These are phyloP conservation scores for Cyberlindnera xylosilytica DNA, from an alignment of 805 yeast species.

Conservation along the genomic window DNA sequence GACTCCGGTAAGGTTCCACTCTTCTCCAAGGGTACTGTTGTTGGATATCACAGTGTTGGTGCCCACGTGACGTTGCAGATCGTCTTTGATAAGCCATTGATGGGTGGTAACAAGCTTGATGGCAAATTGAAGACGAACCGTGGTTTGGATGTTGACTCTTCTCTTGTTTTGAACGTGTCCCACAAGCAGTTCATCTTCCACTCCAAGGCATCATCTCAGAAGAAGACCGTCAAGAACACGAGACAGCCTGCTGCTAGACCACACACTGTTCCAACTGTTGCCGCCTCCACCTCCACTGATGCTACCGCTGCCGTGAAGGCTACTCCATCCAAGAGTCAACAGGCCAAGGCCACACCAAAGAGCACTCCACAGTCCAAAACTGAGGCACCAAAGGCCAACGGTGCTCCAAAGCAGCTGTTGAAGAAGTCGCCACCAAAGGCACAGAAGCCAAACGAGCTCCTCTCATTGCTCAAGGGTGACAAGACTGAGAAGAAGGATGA, in stretches of 20 bases:
- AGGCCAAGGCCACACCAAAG: slow-evolving; percentile 18
- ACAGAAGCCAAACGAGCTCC: slow-evolving; percentile 38
- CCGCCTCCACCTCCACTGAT: background rate
- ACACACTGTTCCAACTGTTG: background rate
- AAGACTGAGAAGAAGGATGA: slow-evolving; percentile 23
- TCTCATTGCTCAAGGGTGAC: slow-evolving; percentile 41
- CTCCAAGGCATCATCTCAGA: slow-evolving; percentile 53
- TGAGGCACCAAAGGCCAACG: slow-evolving; percentile 14
- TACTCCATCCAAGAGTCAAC: slow-evolving; percentile 23
- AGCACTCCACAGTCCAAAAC: too few relatives aligned
- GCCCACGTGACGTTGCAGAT: slow-evolving; percentile 61
- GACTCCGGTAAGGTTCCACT: slow-evolving; percentile 87
- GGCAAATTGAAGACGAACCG: slow-evolving; percentile 76
- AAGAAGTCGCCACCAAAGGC: slow-evolving; percentile 1
- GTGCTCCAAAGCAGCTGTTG: slow-evolving; percentile 7
- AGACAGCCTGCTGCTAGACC: slow-evolving; percentile 24
- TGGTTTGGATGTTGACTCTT: slow-evolving; percentile 80
- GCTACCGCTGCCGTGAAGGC: background rate
- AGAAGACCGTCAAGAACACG: slow-evolving; percentile 23
- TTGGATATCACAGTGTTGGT: slow-evolving; percentile 63
- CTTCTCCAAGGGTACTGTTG: slow-evolving; percentile 87
- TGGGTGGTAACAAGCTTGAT: slow-evolving; percentile 79
- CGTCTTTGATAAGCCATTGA: slow-evolving; percentile 76
- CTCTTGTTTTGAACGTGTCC: slow-evolving; percentile 75
- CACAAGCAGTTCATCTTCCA: slow-evolving; percentile 74